Percentiles rank a stretch among this genome's conserved stretches.
These are phyloP conservation scores for Nelumbo lutea DNA, from an alignment of 164 flowering plant species.

Conservation along the genomic window DNA sequence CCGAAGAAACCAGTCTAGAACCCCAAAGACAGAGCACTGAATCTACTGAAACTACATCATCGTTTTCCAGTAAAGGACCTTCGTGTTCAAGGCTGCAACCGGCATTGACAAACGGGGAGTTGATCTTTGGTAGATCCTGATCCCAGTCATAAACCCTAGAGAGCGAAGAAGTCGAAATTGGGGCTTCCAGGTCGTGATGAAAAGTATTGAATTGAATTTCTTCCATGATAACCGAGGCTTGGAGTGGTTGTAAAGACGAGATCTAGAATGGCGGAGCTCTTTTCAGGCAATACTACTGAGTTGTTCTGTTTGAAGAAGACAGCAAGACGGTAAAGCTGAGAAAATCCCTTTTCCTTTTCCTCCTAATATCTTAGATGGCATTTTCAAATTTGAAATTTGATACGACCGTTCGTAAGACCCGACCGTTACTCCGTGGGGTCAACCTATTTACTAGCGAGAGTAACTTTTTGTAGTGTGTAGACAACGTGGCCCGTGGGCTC, in stretches of 20 bases:
- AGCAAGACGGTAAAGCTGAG: not conserved
- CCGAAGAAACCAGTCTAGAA: slow-evolving; percentile 47
- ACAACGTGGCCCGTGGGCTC: no score
- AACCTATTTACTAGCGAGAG: not conserved
- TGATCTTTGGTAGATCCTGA: slow-evolving; percentile 12
- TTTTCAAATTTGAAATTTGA: slow-evolving; percentile 29
- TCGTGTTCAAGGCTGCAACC: slow-evolving; percentile 13
- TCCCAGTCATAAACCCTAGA: slow-evolving; percentile 31
- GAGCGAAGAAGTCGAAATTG: slow-evolving; percentile 13
- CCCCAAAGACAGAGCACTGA: slow-evolving; percentile 55
- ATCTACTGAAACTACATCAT: slow-evolving; percentile 29
- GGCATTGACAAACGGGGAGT: slow-evolving; percentile 11
- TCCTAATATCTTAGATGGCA: not conserved
- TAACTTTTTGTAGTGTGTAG: no score
- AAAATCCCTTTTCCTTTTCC: not conserved
- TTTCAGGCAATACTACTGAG: slow-evolving; percentile 1
- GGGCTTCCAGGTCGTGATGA: slow-evolving; percentile 24
- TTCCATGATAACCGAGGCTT: slow-evolving; percentile 27
- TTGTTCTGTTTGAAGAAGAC: not conserved
- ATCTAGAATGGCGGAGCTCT: slow-evolving; percentile 4
- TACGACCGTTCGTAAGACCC: slow-evolving; percentile 26
- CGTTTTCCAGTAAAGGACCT: slow-evolving; percentile 22
- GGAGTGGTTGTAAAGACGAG: not conserved
- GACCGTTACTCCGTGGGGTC: slow-evolving; percentile 18
- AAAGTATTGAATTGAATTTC: slow-evolving; percentile 12